Base-by-base conservation (phyloP, 2,329 filamentous ascomycete genomes). In the Coniella vitis region DNA sequence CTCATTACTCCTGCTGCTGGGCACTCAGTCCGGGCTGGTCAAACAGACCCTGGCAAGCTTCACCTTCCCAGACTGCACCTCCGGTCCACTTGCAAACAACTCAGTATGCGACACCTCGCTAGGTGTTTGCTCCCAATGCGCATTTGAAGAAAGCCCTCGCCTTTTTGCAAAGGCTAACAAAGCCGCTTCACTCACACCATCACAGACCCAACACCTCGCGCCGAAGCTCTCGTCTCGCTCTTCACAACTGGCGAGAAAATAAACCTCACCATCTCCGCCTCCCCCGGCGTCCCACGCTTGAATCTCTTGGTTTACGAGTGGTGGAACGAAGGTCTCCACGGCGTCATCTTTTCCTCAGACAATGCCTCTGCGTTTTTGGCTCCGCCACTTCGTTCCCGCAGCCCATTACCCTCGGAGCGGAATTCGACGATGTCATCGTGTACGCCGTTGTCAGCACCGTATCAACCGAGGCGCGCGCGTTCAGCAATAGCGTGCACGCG, bases 371-470 rank as follows among this genome's bases (percentile, higher is more conserved):
- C 75, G n/a, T n/a, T 9, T 86, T 73, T 59, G 75, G 69, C 53
- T 77, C 75, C 58, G 78, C 82, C 0, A 86, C 83, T 0, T 80
- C 76, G 0, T 86, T 86, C 57, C 81, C 83, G 0, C 74, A 78
- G 59, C 81, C 82, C 0, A 82, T 87, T 45, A 63, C 76, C 2
- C 74, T 81, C 56, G 75, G 75, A 19, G 79, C 82, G 0, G 74
- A 81, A 0, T 82, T 86, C 54, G 80, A 86, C 54, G 79, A 84
- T 54, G 72, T 73, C 0, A 63, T 86, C 29, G 76, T 86, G 54
- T 61, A 71, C 17, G 65, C 72, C 5, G 74, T 86, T 3, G 82
- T 74, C 2, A 68, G 62, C 2, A 71, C 79, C 21, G 22, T 54
- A 7, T 51, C 48, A 5, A 84, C 75, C 0, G 82, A 87, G 59